Evolutionary conservation across 148 eudicot species (phyloP), one percentile per base, ranked within the genome.

Genomic region (Vaccinium myrtillus): DNA sequence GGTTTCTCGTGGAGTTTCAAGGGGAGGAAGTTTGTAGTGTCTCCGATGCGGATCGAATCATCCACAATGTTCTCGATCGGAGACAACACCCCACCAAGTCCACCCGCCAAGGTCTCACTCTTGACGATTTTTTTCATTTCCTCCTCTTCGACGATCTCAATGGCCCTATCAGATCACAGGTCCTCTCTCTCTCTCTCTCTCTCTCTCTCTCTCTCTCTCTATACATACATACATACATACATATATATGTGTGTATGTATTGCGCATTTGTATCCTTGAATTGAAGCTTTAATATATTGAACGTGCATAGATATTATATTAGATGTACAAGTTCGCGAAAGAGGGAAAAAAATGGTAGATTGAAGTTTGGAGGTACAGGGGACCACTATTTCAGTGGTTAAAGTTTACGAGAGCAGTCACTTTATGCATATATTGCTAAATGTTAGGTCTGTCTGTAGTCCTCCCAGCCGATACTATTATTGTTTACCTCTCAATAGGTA

Each of bases 111-210:
- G 86, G 85, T 49, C 86, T 95, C 84, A 84, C 87, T 15, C 87
- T 93, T 23, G 95, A 94, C 13, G 98, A 94, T 86, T 97, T 97
- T 85, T 95, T 92, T 81, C 88, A 80, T 23, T 95, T 74, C 70
- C 89, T 97, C 13, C 94, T 94, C 59, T 88, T 83, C 32, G 90
- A 91, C 77, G 91, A 94, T 77, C 93, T 95, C 63, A 97, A 97
- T 88, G 88, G 87, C 49, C 94, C 98, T 6, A 85, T 97, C 61
- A 83, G 63, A 61, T 32, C 84, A 23, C 82, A 93, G 99, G 98
- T 95, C 53, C 21, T 1, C 30, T 54, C 81, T 78, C 50, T 56
- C 82, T 58, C 51, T 36, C 82, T 79, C 71, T 58, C 67, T 32
- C 79, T 79, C 67, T 77, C 77, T 39, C 53, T 32, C 25, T 80